A percentile compares a stretch with the other conserved stretches of the same genome.
Evolutionary conservation across 768 basidiomycete genomes (phyloP).

Genomic region (Megacollybia marginata): DNA sequence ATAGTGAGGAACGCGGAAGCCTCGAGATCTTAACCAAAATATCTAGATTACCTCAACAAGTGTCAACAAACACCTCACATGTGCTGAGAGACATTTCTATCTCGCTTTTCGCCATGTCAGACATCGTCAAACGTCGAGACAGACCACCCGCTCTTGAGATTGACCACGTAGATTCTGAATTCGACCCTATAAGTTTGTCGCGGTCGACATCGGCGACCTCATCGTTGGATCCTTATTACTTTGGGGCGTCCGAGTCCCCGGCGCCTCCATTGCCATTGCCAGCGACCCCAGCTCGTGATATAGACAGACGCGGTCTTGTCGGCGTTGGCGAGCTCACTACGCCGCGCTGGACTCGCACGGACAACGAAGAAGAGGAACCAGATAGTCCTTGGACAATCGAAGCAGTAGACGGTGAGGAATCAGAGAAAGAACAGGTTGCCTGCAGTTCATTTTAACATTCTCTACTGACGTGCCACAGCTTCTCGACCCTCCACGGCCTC

Average conservation of each 20-base stretch:
- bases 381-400: constrained; percentile 90
- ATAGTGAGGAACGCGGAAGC: no score
- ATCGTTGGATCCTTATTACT: constrained; percentile 86
- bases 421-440: constrained; percentile 67
- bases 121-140: constrained; percentile 30
- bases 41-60: no score
- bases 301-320: constrained; percentile 82
- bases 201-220: constrained; percentile 73
- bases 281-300: constrained; percentile 71
- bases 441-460: no score
- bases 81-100: constrained; percentile 7
- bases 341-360: constrained; percentile 78
- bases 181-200: constrained; percentile 31
- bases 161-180: constrained; percentile 20
- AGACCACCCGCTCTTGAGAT: constrained; percentile 48
- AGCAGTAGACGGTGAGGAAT: constrained; percentile 72
- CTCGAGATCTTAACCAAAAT: no score
- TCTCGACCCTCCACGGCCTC: constrained; percentile 36
- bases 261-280: constrained; percentile 66
- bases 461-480: constrained; percentile 22
- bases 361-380: constrained; percentile 42
- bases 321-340: constrained; percentile 96
- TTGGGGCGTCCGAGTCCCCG: constrained; percentile 63
- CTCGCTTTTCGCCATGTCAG: constrained; percentile 32
- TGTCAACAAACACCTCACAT: no score